These are phyloP conservation scores for Entomortierella chlamydospora DNA, from an alignment of 192 early-diverging fungal species.

Conservation along the genomic window DNA sequence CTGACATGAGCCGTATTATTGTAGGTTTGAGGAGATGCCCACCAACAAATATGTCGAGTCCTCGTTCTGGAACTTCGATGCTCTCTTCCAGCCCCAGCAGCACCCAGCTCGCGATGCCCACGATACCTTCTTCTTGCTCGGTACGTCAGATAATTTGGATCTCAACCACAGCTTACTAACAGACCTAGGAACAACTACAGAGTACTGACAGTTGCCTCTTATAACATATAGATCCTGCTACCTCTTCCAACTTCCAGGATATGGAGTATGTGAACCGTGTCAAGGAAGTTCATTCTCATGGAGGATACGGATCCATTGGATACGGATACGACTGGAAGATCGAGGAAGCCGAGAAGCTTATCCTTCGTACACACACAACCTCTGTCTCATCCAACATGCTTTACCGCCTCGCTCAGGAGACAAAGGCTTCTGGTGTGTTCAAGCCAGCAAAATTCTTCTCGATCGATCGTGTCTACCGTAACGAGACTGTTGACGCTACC, in stretches of 20 bases:
- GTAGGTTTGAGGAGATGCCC: slow-evolving; percentile 96
- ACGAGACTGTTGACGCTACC: slow-evolving; percentile 97
- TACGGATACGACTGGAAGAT: slow-evolving; percentile 94
- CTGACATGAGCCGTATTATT: not conserved
- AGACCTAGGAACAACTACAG: not conserved
- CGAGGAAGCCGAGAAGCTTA: slow-evolving; percentile 91
- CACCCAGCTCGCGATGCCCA: slow-evolving; percentile 92
- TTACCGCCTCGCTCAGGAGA: slow-evolving; percentile 88
- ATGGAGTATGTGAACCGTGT: slow-evolving; percentile 92
- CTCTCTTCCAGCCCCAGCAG: slow-evolving; percentile 99
- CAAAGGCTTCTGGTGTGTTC: slow-evolving; percentile 74
- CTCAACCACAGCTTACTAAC: not conserved
- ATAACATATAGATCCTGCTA: slow-evolving; percentile 69
- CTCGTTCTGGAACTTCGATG: slow-evolving; percentile 99
- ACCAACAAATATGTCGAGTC: slow-evolving; percentile 97
- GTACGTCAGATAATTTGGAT: slow-evolving; percentile 13
- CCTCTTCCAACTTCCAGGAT: slow-evolving; percentile 76
- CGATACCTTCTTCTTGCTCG: slow-evolving; percentile 78
- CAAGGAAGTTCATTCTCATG: slow-evolving; percentile 90
- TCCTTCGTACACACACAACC: slow-evolving; percentile 98
- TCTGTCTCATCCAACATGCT: slow-evolving; percentile 93
- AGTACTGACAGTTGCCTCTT: not conserved
- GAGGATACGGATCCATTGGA: slow-evolving; percentile 96
- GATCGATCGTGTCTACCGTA: slow-evolving; percentile 98
- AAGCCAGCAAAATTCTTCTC: slow-evolving; percentile 98